These are phyloP conservation scores for Syncephalastrum sp. DNA, from an alignment of 371 early-diverging fungal species.

Conservation along the genomic window DNA sequence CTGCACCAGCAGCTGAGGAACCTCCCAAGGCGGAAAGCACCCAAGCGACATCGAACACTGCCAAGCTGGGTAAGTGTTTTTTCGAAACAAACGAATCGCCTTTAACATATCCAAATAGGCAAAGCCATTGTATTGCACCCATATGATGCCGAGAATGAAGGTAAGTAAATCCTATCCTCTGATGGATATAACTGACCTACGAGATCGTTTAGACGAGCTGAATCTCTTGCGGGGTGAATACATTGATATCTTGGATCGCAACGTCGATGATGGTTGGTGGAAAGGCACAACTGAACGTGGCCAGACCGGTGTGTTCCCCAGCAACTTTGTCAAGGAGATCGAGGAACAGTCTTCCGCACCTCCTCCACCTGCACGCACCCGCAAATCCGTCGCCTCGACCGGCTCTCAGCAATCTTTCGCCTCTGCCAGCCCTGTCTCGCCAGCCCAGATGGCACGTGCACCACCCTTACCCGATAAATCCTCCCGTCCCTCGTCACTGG, in stretches of 20 bases:
- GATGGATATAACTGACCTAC: not conserved
- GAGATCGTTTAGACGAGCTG: conserved; percentile 45
- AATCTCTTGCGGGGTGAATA: conserved; percentile 50
- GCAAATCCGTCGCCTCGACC: conserved; percentile 24
- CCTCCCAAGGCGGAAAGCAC: not conserved
- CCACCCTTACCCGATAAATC: conserved; percentile 16
- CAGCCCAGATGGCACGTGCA: conserved; percentile 10
- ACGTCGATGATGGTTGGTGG: conserved; percentile 67
- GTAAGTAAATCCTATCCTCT: conserved; percentile 18
- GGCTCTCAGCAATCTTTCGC: conserved; percentile 19
- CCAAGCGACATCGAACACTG: not conserved
- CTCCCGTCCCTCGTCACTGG: conserved; percentile 13
- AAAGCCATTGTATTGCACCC: conserved; percentile 59
- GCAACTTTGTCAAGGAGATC: conserved; percentile 59
- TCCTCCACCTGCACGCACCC: conserved; percentile 39
- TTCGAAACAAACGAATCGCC: not conserved
- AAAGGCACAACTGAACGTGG: conserved; percentile 58
- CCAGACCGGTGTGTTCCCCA: conserved; percentile 56
- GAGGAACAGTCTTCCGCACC: conserved; percentile 40
- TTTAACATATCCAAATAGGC: conserved; percentile 6
- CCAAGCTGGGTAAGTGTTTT: not conserved
- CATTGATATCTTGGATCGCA: conserved; percentile 49
- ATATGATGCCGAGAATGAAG: conserved; percentile 58
- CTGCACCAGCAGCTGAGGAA: no score
- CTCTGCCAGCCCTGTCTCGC: conserved; percentile 7